Evolutionary conservation across 2,329 filamentous ascomycete genomes (phyloP).

Genomic region (Ophiocordyceps sinensis): DNA sequence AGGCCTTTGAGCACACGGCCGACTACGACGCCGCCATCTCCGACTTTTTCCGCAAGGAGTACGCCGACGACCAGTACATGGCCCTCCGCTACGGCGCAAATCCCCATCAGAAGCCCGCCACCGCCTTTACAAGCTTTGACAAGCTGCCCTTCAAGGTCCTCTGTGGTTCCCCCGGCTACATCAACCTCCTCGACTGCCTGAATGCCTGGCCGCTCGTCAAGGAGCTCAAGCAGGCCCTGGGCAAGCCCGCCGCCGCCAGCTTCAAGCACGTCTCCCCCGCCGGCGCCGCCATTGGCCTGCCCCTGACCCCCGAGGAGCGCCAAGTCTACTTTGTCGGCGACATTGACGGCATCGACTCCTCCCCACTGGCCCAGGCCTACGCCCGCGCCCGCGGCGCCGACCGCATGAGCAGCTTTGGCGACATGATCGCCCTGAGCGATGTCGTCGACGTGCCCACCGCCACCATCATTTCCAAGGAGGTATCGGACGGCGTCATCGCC

Average conservation of each 20-base stretch:
- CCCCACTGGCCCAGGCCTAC: constrained; percentile 82
- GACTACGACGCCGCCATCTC: constrained; percentile 93
- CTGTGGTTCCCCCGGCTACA: constrained; percentile 80
- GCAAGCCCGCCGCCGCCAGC: constrained; percentile 80
- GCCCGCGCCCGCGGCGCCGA: constrained; percentile 90
- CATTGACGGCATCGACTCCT: constrained; percentile 76
- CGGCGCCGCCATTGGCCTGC: constrained; percentile 84
- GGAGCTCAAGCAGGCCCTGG: constrained; percentile 81
- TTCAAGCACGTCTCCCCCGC: constrained; percentile 99
- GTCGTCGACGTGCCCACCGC: constrained; percentile 84
- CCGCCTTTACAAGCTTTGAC: constrained; percentile 60
- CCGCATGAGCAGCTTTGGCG: constrained; percentile 97
- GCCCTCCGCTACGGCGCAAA: constrained; percentile 90
- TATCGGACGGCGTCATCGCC: constrained; percentile 92
- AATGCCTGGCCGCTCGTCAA: constrained; percentile 97
- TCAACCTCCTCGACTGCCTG: constrained; percentile 90
- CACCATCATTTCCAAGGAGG: constrained; percentile 95
- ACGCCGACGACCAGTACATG: constrained; percentile 70
- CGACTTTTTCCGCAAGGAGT: constrained; percentile 95
- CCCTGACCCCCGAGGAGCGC: constrained; percentile 73
- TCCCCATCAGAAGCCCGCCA: constrained; percentile 94
- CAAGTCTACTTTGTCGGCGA: constrained; percentile 99
- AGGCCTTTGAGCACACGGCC: constrained; percentile 96
- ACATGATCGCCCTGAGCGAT: constrained; percentile 87
- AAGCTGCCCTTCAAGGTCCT: constrained; percentile 91